Conservation (phyloP, 108 stramenopile genomes). For the Bacterosira constricta region DNA sequence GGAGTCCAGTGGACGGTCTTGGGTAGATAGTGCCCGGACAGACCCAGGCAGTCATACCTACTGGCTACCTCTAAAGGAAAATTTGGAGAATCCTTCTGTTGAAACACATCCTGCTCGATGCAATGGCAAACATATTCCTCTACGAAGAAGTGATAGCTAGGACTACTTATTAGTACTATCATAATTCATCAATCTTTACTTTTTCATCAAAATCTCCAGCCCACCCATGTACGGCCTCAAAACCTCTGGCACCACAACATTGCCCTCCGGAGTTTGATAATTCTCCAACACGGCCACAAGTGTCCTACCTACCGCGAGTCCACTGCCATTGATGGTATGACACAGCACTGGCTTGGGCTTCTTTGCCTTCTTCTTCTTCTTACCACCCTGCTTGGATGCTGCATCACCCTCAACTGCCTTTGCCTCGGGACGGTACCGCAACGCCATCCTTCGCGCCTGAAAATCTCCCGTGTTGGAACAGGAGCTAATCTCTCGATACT, state of each 20-base stretch:
- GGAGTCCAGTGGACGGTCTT: too few species aligned
- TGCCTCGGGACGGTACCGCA: slow-evolving; percentile 86
- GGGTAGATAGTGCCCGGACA: too few species aligned
- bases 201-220: slow-evolving; percentile 65
- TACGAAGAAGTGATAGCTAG: too few species aligned
- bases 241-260: slow-evolving; percentile 88
- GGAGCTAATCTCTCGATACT: slow-evolving; percentile 95
- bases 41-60: too few species aligned
- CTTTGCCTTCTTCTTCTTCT: slow-evolving; percentile 75
- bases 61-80: too few species aligned
- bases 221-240: slow-evolving; percentile 94
- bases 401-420: slow-evolving; percentile 27
- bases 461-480: slow-evolving; percentile 97
- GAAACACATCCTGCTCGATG: neutral
- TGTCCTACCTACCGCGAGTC: slow-evolving; percentile 96
- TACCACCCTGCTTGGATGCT: slow-evolving; percentile 18
- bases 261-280: slow-evolving; percentile 92
- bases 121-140: neutral
- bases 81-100: too few species aligned
- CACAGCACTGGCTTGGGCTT: slow-evolving; percentile 85
- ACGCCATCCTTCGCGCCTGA: slow-evolving; percentile 93
- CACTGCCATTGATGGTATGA: slow-evolving; percentile 98
- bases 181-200: neutral
- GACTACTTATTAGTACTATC: too few species aligned
- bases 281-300: slow-evolving; percentile 98